Conservation (phyloP, 305 asterid species). For the Fraxinus baroniana region DNA sequence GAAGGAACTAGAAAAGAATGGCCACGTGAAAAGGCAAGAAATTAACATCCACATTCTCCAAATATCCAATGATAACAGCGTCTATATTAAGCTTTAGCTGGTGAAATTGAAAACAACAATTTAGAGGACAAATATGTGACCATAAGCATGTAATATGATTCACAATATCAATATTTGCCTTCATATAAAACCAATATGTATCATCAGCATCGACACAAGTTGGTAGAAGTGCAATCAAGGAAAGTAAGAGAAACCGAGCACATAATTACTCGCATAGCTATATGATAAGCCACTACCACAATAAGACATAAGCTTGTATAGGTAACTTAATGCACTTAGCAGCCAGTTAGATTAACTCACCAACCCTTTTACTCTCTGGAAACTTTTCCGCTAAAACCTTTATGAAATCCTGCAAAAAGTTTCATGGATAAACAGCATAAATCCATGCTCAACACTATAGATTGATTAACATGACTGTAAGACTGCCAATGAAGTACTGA, state of each 20-base stretch:
- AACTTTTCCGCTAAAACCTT: constrained; percentile 68
- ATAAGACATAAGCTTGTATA: not conserved
- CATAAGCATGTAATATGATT: not conserved
- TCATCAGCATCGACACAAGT: not conserved
- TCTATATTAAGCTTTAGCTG: not conserved
- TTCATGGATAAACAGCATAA: constrained; percentile 2
- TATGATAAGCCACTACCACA: constrained; percentile 10
- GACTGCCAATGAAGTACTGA: not conserved
- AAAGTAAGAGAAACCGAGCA: not conserved
- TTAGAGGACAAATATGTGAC: not conserved
- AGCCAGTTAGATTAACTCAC: constrained; percentile 54
- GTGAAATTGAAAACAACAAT: not conserved
- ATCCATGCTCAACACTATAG: constrained; percentile 3
- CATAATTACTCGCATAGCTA: not conserved
- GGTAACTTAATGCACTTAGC: not conserved
- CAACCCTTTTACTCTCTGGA: constrained; percentile 90
- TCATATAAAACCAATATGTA: not conserved
- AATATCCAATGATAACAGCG: not conserved
- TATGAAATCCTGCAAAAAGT: constrained; percentile 59
- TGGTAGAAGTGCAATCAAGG: constrained; percentile 2
- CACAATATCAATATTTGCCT: not conserved
- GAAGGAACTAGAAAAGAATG: not conserved
- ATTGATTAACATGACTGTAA: constrained; percentile 6
- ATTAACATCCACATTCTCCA: not conserved
- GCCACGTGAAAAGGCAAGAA: not conserved